These are phyloP conservation scores for Royoungia palumana DNA, from an alignment of 768 basidiomycete genomes.

Conservation along the genomic window DNA sequence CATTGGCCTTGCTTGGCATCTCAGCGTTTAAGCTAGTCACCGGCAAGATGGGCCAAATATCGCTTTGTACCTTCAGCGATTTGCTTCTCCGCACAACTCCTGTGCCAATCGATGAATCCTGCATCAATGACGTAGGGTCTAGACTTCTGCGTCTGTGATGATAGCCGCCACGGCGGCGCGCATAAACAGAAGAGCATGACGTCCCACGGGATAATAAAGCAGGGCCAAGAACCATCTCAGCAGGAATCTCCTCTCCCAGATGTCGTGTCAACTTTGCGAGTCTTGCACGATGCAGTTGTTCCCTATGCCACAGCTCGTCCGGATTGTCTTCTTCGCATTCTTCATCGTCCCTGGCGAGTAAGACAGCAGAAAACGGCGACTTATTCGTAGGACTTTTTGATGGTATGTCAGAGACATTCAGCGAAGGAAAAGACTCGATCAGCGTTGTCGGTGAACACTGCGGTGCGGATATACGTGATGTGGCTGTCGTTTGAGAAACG, in stretches of 20 bases:
- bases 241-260: constrained; percentile 38
- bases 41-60: background rate
- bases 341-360: constrained; percentile 9
- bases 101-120: background rate
- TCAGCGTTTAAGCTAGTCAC: background rate
- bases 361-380: constrained; percentile 8
- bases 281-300: constrained; percentile 30
- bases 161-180: background rate
- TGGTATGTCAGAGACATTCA: constrained; percentile 8
- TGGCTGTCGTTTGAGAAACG: constrained; percentile 2
- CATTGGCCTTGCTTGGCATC: background rate
- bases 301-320: constrained; percentile 5
- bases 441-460: constrained; percentile 3
- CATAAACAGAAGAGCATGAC: background rate
- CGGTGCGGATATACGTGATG: background rate
- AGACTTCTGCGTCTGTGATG: constrained; percentile 18
- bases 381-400: constrained; percentile 12
- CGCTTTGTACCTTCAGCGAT: constrained; percentile 24
- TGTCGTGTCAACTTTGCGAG: constrained; percentile 37
- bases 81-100: constrained; percentile 26
- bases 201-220: background rate
- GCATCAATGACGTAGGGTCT: constrained; percentile 7
- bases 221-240: constrained; percentile 29
- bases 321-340: constrained; percentile 6
- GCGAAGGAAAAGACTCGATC: constrained; percentile 10